Evolutionary conservation across 1,284 basidiomycete species (phyloP).

Genomic region (Cystobasidium sp.): DNA sequence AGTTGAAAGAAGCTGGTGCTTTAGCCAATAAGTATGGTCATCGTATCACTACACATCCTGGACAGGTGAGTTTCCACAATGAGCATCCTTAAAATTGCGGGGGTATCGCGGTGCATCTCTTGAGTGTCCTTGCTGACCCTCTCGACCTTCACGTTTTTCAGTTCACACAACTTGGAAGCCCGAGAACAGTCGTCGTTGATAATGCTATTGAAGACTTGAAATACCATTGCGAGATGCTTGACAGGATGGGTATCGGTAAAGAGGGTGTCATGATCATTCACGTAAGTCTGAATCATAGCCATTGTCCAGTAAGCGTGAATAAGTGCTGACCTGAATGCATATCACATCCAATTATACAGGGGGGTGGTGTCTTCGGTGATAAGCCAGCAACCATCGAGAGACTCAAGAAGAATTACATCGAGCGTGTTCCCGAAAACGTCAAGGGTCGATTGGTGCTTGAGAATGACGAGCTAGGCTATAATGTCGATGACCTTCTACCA

Average conservation of each 20-base stretch:
- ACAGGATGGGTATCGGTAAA: constrained; percentile 74
- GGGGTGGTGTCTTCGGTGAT: constrained; percentile 78
- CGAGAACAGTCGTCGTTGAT: constrained; percentile 71
- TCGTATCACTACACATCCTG: constrained; percentile 82
- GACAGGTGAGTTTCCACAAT: constrained; percentile 61
- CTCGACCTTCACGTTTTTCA: constrained; percentile 46
- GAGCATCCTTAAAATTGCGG: too few relatives aligned
- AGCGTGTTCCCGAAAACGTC: constrained; percentile 67
- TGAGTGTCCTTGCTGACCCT: neutral
- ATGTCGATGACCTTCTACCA: constrained; percentile 75
- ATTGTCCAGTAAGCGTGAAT: neutral
- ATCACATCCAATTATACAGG: constrained; percentile 37
- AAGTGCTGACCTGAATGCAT: constrained; percentile 48
- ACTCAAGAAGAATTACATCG: constrained; percentile 71
- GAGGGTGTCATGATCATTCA: constrained; percentile 82
- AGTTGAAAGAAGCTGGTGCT: constrained; percentile 67
- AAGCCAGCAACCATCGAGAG: constrained; percentile 72
- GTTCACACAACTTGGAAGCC: constrained; percentile 81
- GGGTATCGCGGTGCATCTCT: constrained; percentile 14
- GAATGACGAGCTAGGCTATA: constrained; percentile 92
- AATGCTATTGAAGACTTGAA: constrained; percentile 76
- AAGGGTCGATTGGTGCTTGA: constrained; percentile 75
- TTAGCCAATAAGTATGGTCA: constrained; percentile 78
- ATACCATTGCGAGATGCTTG: constrained; percentile 85
- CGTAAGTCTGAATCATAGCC: constrained; percentile 52